Evolutionary conservation across 345 rosid species (phyloP).

Genomic region (Pistacia vera): DNA sequence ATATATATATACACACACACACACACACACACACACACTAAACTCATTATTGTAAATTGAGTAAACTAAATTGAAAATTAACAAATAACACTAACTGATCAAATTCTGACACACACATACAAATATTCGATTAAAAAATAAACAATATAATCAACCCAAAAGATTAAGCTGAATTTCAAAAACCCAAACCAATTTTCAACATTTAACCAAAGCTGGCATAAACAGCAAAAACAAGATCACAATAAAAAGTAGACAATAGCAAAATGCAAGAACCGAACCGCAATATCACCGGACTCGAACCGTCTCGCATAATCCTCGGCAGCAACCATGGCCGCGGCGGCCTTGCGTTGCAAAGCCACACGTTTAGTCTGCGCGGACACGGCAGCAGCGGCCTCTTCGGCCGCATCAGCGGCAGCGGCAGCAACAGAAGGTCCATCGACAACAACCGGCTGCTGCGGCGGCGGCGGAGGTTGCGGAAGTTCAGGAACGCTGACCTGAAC

Average conservation of each 20-base stretch:
- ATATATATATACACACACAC: too few species aligned
- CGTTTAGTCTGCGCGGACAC: constrained; percentile 58
- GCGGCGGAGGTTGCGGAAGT: constrained; percentile 46
- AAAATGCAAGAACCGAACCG: constrained; percentile 43
- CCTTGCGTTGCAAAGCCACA: constrained; percentile 66
- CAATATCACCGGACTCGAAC: constrained; percentile 64
- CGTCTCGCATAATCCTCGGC: constrained; percentile 70
- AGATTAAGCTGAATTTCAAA: constrained; percentile 11
- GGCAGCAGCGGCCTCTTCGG: constrained; percentile 45
- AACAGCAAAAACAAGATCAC: background rate
- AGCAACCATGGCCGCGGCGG: constrained; percentile 74
- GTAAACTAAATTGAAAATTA: background rate
- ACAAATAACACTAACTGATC: background rate
- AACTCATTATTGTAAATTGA: background rate
- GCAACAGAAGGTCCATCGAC: constrained; percentile 36
- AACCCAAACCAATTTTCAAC: constrained; percentile 7
- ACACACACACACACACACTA: background rate
- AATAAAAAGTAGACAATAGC: background rate
- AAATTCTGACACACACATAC: background rate
- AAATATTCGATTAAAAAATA: background rate
- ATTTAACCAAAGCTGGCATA: background rate
- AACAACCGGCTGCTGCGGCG: constrained; percentile 30
- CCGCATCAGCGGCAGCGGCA: constrained; percentile 38
- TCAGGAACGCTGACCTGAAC: constrained; percentile 88
- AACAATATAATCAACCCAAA: background rate